Conservation (phyloP, 768 basidiomycete genomes). For the Lactifluus subvellereus region DNA sequence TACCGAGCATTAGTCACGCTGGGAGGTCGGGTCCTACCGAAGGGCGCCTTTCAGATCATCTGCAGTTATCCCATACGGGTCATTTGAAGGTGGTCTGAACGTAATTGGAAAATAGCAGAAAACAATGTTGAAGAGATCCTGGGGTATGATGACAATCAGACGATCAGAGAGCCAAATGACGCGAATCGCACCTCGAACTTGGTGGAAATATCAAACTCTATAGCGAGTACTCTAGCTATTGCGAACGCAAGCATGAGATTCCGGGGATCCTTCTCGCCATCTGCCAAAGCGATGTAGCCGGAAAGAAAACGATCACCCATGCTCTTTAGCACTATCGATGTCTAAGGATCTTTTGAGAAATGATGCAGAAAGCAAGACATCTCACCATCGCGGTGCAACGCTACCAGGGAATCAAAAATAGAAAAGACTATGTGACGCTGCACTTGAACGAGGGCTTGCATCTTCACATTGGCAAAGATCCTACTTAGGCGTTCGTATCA, state of each 20-base stretch:
- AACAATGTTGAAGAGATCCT: slow-evolving; percentile 90
- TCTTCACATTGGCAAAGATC: slow-evolving; percentile 69
- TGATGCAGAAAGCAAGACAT: neutral
- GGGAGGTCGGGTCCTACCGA: slow-evolving; percentile 38
- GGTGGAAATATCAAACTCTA: slow-evolving; percentile 77
- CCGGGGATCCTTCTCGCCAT: slow-evolving; percentile 96
- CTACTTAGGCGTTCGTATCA: slow-evolving; percentile 36
- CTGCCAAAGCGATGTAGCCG: slow-evolving; percentile 73
- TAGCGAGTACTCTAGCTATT: slow-evolving; percentile 75
- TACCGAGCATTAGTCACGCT: neutral
- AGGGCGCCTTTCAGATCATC: slow-evolving; percentile 77
- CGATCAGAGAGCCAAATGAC: neutral
- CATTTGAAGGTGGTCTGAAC: slow-evolving; percentile 88
- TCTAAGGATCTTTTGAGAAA: slow-evolving; percentile 7
- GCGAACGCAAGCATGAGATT: slow-evolving; percentile 89
- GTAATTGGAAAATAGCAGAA: slow-evolving; percentile 99
- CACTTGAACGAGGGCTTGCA: slow-evolving; percentile 77
- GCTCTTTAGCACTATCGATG: slow-evolving; percentile 52
- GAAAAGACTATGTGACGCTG: slow-evolving; percentile 76
- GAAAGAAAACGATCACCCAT: slow-evolving; percentile 69
- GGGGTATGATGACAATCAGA: neutral
- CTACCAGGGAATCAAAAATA: slow-evolving; percentile 74
- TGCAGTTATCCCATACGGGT: slow-evolving; percentile 86
- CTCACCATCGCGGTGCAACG: slow-evolving; percentile 53
- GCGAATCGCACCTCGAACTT: slow-evolving; percentile 62